phyloP scores from a whole-genome alignment of 805 yeast genomes.

The Barnettozyma sucrosica region DNA sequence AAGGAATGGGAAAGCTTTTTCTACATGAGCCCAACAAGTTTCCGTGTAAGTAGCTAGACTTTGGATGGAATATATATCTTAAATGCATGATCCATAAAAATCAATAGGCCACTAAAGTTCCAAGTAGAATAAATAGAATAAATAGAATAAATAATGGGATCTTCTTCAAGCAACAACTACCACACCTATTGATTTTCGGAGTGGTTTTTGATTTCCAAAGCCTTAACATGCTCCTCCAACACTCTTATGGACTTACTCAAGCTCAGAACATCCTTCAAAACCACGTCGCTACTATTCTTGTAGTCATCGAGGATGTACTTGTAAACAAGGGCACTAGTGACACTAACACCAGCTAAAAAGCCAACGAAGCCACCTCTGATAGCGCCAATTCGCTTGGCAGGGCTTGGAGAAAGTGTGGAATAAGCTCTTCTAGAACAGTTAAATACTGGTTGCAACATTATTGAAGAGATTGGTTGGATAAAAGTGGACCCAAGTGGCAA shows the following conservation, averaged over 20 bases:
- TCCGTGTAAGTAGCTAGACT: background rate
- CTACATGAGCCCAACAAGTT: background rate
- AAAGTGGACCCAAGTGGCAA: background rate
- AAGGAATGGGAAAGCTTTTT: too few species aligned
- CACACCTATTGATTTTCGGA: background rate
- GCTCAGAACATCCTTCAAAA: slow-evolving; percentile 67
- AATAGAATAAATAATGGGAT: background rate
- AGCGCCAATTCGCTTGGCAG: slow-evolving; percentile 31
- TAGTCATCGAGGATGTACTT: slow-evolving; percentile 75
- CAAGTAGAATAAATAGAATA: too few species aligned
- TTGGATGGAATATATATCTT: background rate
- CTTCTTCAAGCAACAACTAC: background rate
- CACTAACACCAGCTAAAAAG: slow-evolving; percentile 68
- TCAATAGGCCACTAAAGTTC: too few species aligned
- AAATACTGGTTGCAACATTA: background rate
- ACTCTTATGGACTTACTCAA: slow-evolving; percentile 62
- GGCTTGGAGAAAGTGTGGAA: slow-evolving; percentile 10
- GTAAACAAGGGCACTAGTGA: slow-evolving; percentile 72
- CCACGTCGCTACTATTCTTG: slow-evolving; percentile 63
- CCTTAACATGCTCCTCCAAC: slow-evolving; percentile 64
- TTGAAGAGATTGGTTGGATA: background rate
- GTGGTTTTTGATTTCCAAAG: slow-evolving; percentile 38
- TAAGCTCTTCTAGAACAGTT: slow-evolving; percentile 3
- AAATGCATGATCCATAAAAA: too few species aligned
- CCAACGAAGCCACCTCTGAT: slow-evolving; percentile 57